These are phyloP conservation scores for Conticribra guillardii DNA, from an alignment of 108 stramenopile genomes.

Conservation along the genomic window DNA sequence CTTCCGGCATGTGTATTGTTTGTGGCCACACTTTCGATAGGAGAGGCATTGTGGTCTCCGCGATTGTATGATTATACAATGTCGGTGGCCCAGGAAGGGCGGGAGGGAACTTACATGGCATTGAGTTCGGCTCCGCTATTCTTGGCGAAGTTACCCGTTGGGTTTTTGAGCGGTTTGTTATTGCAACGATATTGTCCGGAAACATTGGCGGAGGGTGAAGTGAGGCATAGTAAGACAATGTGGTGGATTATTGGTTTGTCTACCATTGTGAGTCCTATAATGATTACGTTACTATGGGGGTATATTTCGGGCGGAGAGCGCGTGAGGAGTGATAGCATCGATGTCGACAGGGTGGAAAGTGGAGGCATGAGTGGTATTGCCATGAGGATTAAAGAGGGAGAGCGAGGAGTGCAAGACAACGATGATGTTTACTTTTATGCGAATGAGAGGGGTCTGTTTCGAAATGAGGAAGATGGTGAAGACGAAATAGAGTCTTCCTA, in stretches of 20 bases:
- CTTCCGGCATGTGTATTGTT: constrained; percentile 70
- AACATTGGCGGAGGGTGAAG: constrained; percentile 51
- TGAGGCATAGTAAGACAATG: constrained; percentile 67
- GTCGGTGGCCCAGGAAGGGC: constrained; percentile 68
- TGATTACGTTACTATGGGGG: constrained; percentile 68
- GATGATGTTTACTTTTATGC: constrained; percentile 12
- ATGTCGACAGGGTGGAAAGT: too few relatives aligned
- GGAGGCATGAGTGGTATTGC: constrained; percentile 4
- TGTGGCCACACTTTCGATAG: constrained; percentile 72
- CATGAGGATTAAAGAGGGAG: constrained; percentile 11
- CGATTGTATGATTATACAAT: constrained; percentile 84
- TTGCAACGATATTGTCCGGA: constrained; percentile 73
- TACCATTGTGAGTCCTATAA: constrained; percentile 63
- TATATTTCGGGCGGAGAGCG: constrained; percentile 56
- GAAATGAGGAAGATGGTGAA: constrained; percentile 6
- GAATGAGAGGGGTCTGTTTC: constrained; percentile 4
- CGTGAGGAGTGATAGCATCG: not conserved
- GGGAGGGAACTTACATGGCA: constrained; percentile 87
- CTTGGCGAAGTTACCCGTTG: constrained; percentile 81
- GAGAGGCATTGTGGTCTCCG: constrained; percentile 85
- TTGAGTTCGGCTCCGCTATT: constrained; percentile 82
- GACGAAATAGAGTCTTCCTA: constrained; percentile 18
- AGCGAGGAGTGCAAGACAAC: constrained; percentile 18
- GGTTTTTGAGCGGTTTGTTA: constrained; percentile 73
- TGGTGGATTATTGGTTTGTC: constrained; percentile 79